Evolutionary conservation across 2,329 filamentous ascomycete species (phyloP).

Genomic region (Fusarium sterilihyphosum): DNA sequence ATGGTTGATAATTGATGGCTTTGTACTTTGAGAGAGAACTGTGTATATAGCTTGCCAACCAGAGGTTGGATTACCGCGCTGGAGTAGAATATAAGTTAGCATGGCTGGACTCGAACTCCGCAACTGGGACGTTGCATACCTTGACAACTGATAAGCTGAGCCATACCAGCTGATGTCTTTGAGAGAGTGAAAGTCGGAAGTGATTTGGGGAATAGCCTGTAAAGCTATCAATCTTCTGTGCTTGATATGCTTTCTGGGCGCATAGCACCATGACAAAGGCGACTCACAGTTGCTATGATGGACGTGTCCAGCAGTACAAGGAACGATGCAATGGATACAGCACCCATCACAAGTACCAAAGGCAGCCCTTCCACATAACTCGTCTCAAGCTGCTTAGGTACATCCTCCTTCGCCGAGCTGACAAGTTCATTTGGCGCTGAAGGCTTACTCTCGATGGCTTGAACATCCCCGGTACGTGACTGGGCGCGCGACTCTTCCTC

Average conservation of each 20-base stretch:
- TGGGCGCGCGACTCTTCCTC: too few species aligned
- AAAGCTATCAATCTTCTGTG: neutral
- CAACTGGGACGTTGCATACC: neutral
- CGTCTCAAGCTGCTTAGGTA: neutral
- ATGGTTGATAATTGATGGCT: neutral
- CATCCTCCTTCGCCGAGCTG: neutral
- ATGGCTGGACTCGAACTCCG: accelerated
- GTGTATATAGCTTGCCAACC: neutral
- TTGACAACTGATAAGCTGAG: neutral
- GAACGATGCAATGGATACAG: neutral
- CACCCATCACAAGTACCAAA: neutral
- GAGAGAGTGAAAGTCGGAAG: neutral
- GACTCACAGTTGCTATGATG: neutral
- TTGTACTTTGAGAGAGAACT: neutral
- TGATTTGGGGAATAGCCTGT: neutral
- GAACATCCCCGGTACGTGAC: too few species aligned
- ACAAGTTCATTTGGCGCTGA: neutral
- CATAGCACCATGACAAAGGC: neutral
- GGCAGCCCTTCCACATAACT: neutral
- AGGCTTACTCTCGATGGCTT: too few species aligned
- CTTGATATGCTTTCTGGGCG: neutral
- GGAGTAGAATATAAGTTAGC: neutral
- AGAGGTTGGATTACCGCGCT: neutral
- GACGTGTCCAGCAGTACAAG: neutral
- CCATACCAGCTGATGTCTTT: neutral